Evolutionary conservation across 2,329 filamentous ascomycete species (phyloP), one percentile per base, ranked within the genome.

Genomic region (Coniochaeta sp.): DNA sequence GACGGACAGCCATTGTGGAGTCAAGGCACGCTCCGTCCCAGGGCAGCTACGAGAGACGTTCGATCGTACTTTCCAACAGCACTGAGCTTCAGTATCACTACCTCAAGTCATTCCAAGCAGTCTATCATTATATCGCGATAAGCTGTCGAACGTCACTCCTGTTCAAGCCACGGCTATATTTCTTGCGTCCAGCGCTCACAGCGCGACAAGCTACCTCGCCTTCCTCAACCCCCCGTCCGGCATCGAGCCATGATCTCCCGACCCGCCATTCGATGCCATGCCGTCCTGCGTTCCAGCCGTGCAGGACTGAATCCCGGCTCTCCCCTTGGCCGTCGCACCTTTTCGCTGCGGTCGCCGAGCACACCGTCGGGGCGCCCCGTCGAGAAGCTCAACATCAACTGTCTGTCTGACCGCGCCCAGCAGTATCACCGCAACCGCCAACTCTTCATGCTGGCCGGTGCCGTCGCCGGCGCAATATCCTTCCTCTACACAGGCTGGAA

Each of bases 401-500:
- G 69, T 52, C 71, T 82, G 56, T 68, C 74, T 40, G 63, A 67
- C 33, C 64, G 74, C 52, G 67, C 73, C 12, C 67, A 71, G 50
- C 70, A 78, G 48, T 81, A 81, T 61, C 68, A 81, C 55, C 66
- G 68, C 27, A 73, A 75, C 52, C 72, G 77, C 33, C 76, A 69
- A 4, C 71, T 73, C 12, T 81, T 82, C 57, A 71, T 82, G 9
- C 63, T 73, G 16, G 72, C 71, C 14, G 79, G 79, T 18, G 70
- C 73, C 18, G 56, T 77, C 10, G 73, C 76, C 5, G 76, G 79
- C 27, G 59, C 76, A 52, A 62, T 79, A 28, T 74, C 75, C 22
- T 73, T 75, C 59, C 60, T 71, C 54, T 81, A 78, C 63, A 77
- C 77, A 3, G 72, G 70, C 9, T 78, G 67, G 63, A 78, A 78